Percentiles rank a stretch among this genome's conserved stretches.
These are phyloP conservation scores for Phytopythium helicoides DNA, from an alignment of 352 stramenopile species.

Conservation along the genomic window DNA sequence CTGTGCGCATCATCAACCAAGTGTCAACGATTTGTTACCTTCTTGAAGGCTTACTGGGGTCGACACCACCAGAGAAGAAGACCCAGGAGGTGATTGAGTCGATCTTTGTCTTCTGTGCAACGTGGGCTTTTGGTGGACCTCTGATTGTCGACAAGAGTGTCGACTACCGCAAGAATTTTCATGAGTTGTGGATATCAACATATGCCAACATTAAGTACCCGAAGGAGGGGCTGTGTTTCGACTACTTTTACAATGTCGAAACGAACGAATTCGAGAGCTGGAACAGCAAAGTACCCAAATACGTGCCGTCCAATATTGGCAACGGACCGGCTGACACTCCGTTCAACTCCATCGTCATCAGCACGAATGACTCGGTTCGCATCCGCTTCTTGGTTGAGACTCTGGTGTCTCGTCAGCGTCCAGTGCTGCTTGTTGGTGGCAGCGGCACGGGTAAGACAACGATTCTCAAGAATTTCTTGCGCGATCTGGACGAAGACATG, in stretches of 20 bases:
- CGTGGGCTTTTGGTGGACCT: conserved; percentile 96
- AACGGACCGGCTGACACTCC: conserved; percentile 91
- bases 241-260: conserved; percentile 97
- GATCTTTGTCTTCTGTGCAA: conserved; percentile 95
- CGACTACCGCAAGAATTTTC: conserved; percentile 90
- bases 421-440: conserved; percentile 95
- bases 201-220: conserved; percentile 92
- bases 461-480: conserved; percentile 96
- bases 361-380: conserved; percentile 95
- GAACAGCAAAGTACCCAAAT: conserved; percentile 92
- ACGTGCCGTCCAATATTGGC: conserved; percentile 90
- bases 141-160: conserved; percentile 93
- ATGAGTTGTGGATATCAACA: conserved; percentile 78
- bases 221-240: conserved; percentile 95
- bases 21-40: conserved; percentile 96
- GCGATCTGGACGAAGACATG: conserved; percentile 91
- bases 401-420: conserved; percentile 91
- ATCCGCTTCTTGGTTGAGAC: conserved; percentile 95
- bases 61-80: conserved; percentile 89
- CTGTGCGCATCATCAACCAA: conserved; percentile 94
- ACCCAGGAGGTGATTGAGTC: conserved; percentile 92
- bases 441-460: conserved; percentile 97
- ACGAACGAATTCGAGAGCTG: conserved; percentile 92
- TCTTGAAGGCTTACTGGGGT: conserved; percentile 90
- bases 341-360: conserved; percentile 96